These are phyloP conservation scores for Xenosphaeropsis pyriputrescens DNA, from an alignment of 2,329 filamentous ascomycete species.

Conservation along the genomic window DNA sequence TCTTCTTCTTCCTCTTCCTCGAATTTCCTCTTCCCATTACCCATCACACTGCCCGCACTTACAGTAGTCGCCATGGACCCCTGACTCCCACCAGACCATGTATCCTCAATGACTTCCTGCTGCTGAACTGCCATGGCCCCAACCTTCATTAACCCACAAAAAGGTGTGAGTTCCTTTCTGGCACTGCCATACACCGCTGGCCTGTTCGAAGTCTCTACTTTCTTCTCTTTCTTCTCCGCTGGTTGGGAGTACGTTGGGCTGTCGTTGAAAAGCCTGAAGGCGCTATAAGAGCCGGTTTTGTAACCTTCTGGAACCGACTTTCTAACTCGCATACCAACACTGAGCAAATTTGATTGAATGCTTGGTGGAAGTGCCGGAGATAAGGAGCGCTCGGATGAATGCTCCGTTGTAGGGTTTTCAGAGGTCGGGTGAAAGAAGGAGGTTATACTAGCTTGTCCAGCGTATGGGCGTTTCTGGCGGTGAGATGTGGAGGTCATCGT, in stretches of 20 bases:
- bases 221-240: slow-evolving; percentile 1
- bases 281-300: slow-evolving; percentile 50
- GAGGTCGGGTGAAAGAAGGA: slow-evolving; percentile 35
- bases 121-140: slow-evolving; percentile 50
- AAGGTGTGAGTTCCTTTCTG: slow-evolving; percentile 56
- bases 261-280: slow-evolving; percentile 37
- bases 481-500: slow-evolving; percentile 9
- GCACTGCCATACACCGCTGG: slow-evolving; percentile 6
- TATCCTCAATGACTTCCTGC: slow-evolving; percentile 17
- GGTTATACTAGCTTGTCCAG: slow-evolving; percentile 41
- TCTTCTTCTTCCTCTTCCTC: slow-evolving; percentile 14
- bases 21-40: slow-evolving; percentile 8
- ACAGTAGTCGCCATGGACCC: no score
- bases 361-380: slow-evolving; percentile 42
- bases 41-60: no score
- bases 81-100: slow-evolving; percentile 3
- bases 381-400: slow-evolving; percentile 17
- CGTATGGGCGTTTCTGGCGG: slow-evolving; percentile 44
- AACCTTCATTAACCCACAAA: slow-evolving; percentile 66
- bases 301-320: slow-evolving; percentile 92
- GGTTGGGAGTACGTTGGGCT: slow-evolving; percentile 5
- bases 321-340: slow-evolving; percentile 85
- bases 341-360: slow-evolving; percentile 72
- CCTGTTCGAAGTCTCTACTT: slow-evolving; percentile 2
- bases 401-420: slow-evolving; percentile 6